These are phyloP conservation scores for Xylaria sp. DNA, from an alignment of 2,329 filamentous ascomycete species.

Conservation along the genomic window DNA sequence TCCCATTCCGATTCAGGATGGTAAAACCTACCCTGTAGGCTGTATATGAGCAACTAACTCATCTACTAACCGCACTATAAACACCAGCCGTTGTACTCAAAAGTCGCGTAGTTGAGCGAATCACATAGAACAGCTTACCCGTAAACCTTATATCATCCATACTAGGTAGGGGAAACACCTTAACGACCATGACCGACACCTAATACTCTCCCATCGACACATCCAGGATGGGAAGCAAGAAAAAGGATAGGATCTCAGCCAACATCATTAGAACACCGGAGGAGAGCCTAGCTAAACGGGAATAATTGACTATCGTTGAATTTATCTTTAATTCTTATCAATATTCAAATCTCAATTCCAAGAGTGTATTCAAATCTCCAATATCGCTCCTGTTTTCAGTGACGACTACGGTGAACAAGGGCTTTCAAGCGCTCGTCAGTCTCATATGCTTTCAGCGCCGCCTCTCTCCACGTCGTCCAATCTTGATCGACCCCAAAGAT, in stretches of 20 bases:
- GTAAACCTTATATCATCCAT: too few species aligned
- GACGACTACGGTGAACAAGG: slow-evolving; percentile 4
- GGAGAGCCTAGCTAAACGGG: background rate
- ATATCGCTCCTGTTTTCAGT: background rate
- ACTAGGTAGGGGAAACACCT: too few species aligned
- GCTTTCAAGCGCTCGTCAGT: slow-evolving; percentile 14
- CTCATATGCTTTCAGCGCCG: slow-evolving; percentile 6
- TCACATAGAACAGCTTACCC: too few species aligned
- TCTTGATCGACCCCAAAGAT: slow-evolving; percentile 17
- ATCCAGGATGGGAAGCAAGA: background rate
- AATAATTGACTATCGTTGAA: background rate
- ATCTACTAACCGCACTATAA: too few species aligned
- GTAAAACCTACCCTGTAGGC: too few species aligned
- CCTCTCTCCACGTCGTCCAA: slow-evolving; percentile 19
- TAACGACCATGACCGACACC: too few species aligned
- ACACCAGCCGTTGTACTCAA: too few species aligned
- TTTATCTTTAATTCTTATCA: background rate
- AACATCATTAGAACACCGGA: background rate
- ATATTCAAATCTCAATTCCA: background rate
- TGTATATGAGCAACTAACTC: too few species aligned
- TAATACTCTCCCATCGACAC: background rate
- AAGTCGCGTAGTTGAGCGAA: too few species aligned
- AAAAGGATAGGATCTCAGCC: too few species aligned
- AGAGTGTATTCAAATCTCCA: background rate
- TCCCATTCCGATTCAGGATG: too few species aligned